Percentiles rank a stretch among this genome's conserved stretches.
These are phyloP conservation scores for Quercus engelmannii DNA, from an alignment of 306 rosid species.

Conservation along the genomic window DNA sequence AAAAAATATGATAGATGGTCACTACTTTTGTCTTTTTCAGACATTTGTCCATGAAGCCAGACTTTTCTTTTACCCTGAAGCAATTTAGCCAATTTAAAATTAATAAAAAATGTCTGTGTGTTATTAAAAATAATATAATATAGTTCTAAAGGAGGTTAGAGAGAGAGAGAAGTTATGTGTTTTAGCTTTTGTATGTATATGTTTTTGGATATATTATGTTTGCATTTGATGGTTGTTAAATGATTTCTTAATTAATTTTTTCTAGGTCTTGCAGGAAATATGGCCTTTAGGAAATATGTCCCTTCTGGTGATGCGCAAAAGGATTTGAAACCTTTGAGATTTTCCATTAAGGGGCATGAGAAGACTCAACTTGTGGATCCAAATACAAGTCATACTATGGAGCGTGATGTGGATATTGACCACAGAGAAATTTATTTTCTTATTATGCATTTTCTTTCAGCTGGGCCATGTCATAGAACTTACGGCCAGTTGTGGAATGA, in stretches of 20 bases:
- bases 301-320: constrained; percentile 67
- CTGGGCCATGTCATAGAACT: constrained; percentile 90
- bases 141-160: background rate
- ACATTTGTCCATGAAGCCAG: background rate
- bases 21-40: background rate
- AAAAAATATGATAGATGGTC: background rate
- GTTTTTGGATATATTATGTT: background rate
- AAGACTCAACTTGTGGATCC: constrained; percentile 38
- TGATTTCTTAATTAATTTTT: constrained; percentile 16
- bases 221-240: background rate
- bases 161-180: background rate
- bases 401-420: constrained; percentile 69
- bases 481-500: constrained; percentile 75
- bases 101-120: background rate
- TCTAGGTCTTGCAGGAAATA: constrained; percentile 51
- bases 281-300: constrained; percentile 80
- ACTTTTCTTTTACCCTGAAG: background rate
- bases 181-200: background rate
- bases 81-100: background rate
- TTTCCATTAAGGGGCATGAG: constrained; percentile 52
- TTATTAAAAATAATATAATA: background rate
- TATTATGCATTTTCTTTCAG: constrained; percentile 93
- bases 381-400: constrained; percentile 47
- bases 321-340: constrained; percentile 54
- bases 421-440: constrained; percentile 92